Base-by-base conservation (phyloP, 78 protist species). In the Polysphondylium violaceum region DNA sequence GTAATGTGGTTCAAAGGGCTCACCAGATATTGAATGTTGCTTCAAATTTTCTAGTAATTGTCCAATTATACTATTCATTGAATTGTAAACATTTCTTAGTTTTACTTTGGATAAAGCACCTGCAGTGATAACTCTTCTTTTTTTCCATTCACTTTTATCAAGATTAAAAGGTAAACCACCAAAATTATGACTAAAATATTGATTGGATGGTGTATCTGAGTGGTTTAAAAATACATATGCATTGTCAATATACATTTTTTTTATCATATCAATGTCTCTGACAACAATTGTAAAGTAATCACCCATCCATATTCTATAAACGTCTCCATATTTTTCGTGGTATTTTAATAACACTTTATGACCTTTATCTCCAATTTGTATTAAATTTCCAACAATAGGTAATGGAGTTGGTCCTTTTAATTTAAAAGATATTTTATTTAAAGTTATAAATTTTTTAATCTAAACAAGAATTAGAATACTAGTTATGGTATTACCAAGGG, bases 321-420 rank as follows among this genome's bases (percentile, higher is more conserved):
- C 41, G 0, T 38, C 29, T 2, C 87, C 87, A 76, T 63, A 76
- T 33, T 47, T 40, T 33, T 50, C 29, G 17, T 14, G 21, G 1
- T n/a, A 44, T 25, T 16, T 47, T 7, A 31, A 12, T 31, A 65
- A 23, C 9, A 33, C 16, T 21, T 65, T 2, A 63, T 76, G 74
- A 40, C 64, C 74, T 31, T 40, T 60, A 6, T 47, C 25, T 16
- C 50, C 44, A 4, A 76, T 16, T 12, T 63, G 44, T 6, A 40
- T 41, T 33, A 76, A 50, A 63, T 68, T 76, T 27, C 87, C 87
- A 44, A 76, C 23, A 1, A 76, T 76, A 27, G 87, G 87, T 60
- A 76, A 76, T 35, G 65, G 73, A 19, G 11, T 21, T 38, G 86
- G 86, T 27, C 86, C 86, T 36, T 75, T 75, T 1, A 60, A 3